Base-by-base conservation (phyloP, 2,329 filamentous ascomycete genomes). In the Phaeosphaeria sp. region DNA sequence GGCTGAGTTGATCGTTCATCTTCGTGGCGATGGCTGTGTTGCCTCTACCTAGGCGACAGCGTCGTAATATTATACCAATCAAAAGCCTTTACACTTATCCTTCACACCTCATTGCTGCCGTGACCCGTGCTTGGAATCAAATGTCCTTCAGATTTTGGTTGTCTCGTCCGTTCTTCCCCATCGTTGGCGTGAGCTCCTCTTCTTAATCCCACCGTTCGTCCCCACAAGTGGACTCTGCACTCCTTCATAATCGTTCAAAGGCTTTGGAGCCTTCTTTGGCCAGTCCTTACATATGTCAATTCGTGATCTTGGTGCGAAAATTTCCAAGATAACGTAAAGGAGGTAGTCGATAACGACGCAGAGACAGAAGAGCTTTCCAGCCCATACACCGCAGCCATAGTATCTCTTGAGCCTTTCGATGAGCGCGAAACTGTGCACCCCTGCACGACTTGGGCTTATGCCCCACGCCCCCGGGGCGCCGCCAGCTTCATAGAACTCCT, bases 331-430 rank as follows among this genome's bases (percentile, higher is more conserved):
- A 48, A 97, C 83, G 69, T 93, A 97, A 52, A 99, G 85, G 49
- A 99, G 79, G 70, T 97, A 99, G 77, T 99, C 95, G 51, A 99
- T 89, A 56, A 98, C 88, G 11, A 93, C 93, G 64, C 94, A 97
- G 1, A 99, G 82, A 71, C 95, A 97, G 72, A 99, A 99, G 9
- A 99, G 82, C 79, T 99, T 99, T 36, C 95, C 95, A 0, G 95
- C 95, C 95, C 95, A 99, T 50, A 98, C 94, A 33, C 95, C 95
- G 73, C 96, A 99, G 9, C 95, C 95, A 72, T 97, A 99, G 78
- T 99, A 99, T 58, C 95, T 84, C 79, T 99, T 99, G 20, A 99
- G 80, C 20, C 95, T 87, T 74, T 99, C 95, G 63, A 99, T 97
- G 46, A 99, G 85, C 6, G 94, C 91, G 72, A 97, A 96, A 68